Evolutionary conservation across 108 stramenopile genomes (phyloP), one percentile per base, ranked within the genome.

Genomic region (Skeletonema costatum): DNA sequence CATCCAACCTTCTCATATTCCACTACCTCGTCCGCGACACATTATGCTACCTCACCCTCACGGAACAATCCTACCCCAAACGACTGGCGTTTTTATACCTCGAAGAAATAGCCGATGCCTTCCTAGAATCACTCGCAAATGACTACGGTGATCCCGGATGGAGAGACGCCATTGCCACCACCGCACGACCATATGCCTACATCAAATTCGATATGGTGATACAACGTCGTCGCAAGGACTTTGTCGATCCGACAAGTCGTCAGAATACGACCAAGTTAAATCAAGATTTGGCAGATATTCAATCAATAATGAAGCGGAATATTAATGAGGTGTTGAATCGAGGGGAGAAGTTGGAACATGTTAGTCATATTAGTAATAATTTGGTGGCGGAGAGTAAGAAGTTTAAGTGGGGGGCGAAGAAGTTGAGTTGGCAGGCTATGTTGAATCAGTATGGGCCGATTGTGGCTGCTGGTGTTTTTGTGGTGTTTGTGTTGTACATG

Each of bases 241-340:
- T 91, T 74, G 81, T 88, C 44, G 98, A 99, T 75, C 96, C 97
- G 19, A 89, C 87, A 4, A 90, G 89, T 33, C 68, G 90, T 11
- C 78, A 87, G 62, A 93, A 90, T 70, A 88, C 87, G 60, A 89
- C 92, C 32, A 95, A 96, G 80, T 78, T 99, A 32, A 96, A 98
- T 79, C 93, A 97, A 60, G 99, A 99, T 68, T 81, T 99, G 68
- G 91, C 88, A 32, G 97, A 97, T 71, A 98, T 99, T 82, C 97
- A 97, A 71, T 91, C 80, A 64, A 98, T 99, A 69, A 98, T 98
- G 97, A 84, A 87, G 73, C 95, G 93, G 67, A 99, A 98, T 75
- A 97, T 97, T 50, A 85, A 90, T 68, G 93, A 97, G 66, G 89
- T 97, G 16, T 70, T 97, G 71, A 92, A 97, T 76, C 74, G 96